Evolutionary conservation across 768 basidiomycete genomes (phyloP).

Genomic region (Gloeopeniophorella convolvens): DNA sequence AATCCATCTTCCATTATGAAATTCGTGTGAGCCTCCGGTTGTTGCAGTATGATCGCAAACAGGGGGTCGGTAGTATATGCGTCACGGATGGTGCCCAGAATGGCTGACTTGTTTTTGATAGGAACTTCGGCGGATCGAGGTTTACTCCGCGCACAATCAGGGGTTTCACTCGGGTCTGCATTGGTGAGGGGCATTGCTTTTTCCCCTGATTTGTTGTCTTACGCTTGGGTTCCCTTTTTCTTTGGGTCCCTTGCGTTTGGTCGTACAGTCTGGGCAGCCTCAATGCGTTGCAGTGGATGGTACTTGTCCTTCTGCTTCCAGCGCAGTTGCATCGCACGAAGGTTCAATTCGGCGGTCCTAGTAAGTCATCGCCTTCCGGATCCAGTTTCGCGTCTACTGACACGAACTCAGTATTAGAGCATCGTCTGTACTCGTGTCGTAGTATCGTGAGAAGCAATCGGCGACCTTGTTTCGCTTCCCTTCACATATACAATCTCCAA

Average conservation of each 20-base stretch:
- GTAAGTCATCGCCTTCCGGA: too few species aligned
- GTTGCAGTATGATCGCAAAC: background rate
- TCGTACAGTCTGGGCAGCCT: too few species aligned
- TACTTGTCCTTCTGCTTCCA: background rate
- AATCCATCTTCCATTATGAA: background rate
- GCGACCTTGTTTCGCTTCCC: conserved; percentile 25
- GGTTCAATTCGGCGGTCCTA: too few species aligned
- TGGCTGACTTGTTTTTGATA: background rate
- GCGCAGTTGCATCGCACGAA: background rate
- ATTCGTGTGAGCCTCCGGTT: conserved; percentile 4
- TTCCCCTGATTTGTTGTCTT: too few species aligned
- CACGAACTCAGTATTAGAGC: conserved; percentile 22
- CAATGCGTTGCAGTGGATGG: too few species aligned
- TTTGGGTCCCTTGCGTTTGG: too few species aligned
- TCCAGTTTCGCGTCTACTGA: conserved; percentile 9
- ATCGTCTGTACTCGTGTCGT: conserved; percentile 22
- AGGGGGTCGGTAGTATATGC: background rate
- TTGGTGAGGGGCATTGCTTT: too few species aligned
- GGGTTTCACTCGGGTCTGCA: too few species aligned
- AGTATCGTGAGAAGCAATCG: conserved; percentile 25
- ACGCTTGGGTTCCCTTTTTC: too few species aligned
- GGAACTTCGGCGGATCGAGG: too few species aligned
- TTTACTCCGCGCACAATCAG: too few species aligned
- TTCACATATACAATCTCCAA: conserved; percentile 29
- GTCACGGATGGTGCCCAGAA: background rate